phyloP scores from a whole-genome alignment of 2,329 filamentous ascomycete genomes.

The Paramyrothecium sp. region DNA sequence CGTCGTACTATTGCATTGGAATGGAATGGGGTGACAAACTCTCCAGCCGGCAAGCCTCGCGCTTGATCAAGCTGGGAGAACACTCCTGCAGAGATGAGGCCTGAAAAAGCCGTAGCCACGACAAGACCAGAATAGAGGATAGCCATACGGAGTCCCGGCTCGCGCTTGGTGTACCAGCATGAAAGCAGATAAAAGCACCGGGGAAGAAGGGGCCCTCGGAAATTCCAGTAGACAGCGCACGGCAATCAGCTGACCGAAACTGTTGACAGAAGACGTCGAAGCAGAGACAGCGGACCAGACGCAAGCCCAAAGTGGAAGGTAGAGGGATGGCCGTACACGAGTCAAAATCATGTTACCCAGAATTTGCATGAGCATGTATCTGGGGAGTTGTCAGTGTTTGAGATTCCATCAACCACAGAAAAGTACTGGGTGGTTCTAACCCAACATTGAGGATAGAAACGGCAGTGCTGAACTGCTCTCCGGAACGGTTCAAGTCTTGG shows the following conservation, averaged over 20 bases:
- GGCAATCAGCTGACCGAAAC: slow-evolving; percentile 28
- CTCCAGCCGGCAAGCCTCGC: slow-evolving; percentile 59
- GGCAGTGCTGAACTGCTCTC: neutral
- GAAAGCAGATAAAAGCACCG: slow-evolving; percentile 13
- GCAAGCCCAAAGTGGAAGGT: slow-evolving; percentile 21
- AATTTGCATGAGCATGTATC: slow-evolving; percentile 17
- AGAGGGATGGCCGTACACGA: slow-evolving; percentile 13
- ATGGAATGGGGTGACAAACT: slow-evolving; percentile 50
- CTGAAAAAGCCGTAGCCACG: slow-evolving; percentile 17
- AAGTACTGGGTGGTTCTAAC: no score
- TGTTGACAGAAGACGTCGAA: slow-evolving; percentile 29
- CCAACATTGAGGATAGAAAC: neutral
- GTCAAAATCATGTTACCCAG: slow-evolving; percentile 20
- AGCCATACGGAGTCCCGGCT: slow-evolving; percentile 17
- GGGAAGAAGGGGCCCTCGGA: slow-evolving; percentile 29
- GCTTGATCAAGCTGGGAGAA: slow-evolving; percentile 33
- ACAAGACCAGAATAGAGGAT: slow-evolving; percentile 19
- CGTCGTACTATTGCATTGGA: neutral
- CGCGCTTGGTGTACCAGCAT: slow-evolving; percentile 21
- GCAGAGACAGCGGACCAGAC: slow-evolving; percentile 45
- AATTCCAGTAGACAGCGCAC: slow-evolving; percentile 31
- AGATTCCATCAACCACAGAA: no score
- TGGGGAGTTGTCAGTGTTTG: no score
- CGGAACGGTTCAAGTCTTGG: neutral
- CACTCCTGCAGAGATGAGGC: slow-evolving; percentile 16